Evolutionary conservation across 306 rosid genomes (phyloP).

Genomic region (Malus sieversii): DNA sequence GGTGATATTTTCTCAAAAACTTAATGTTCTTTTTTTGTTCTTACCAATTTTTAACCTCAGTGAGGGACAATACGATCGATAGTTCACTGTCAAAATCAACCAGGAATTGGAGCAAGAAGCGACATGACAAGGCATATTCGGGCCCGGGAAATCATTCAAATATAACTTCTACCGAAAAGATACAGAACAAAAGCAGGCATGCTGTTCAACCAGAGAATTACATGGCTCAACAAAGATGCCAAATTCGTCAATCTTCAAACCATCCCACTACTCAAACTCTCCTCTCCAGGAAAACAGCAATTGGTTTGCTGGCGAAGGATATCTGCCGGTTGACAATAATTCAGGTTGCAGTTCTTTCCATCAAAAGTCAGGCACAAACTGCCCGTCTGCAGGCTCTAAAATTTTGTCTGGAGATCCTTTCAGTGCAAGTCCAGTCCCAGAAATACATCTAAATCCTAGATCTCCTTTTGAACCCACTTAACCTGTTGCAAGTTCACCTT

Average conservation of each 20-base stretch:
- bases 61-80: constrained; percentile 38
- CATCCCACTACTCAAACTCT: constrained; percentile 34
- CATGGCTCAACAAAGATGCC: constrained; percentile 16
- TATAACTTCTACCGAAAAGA: constrained; percentile 17
- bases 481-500: constrained; percentile 31
- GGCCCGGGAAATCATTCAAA: constrained; percentile 23
- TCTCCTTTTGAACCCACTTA: constrained; percentile 35
- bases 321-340: constrained; percentile 29
- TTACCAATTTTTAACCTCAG: constrained; percentile 30
- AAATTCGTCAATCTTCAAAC: constrained; percentile 33
- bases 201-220: constrained; percentile 4
- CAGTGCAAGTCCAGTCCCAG: constrained; percentile 24
- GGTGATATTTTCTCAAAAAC: background rate
- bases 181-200: constrained; percentile 1
- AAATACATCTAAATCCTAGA: constrained; percentile 22
- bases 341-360: constrained; percentile 33
- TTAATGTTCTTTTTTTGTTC: background rate
- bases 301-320: constrained; percentile 45
- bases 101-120: constrained; percentile 37
- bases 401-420: constrained; percentile 42
- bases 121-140: constrained; percentile 30
- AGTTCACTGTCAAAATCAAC: constrained; percentile 32
- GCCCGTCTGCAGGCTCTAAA: constrained; percentile 32
- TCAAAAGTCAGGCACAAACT: constrained; percentile 36
- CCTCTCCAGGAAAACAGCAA: constrained; percentile 32